Conservation (phyloP, 1,284 basidiomycete species). For the Ganoderma resinaceum region DNA sequence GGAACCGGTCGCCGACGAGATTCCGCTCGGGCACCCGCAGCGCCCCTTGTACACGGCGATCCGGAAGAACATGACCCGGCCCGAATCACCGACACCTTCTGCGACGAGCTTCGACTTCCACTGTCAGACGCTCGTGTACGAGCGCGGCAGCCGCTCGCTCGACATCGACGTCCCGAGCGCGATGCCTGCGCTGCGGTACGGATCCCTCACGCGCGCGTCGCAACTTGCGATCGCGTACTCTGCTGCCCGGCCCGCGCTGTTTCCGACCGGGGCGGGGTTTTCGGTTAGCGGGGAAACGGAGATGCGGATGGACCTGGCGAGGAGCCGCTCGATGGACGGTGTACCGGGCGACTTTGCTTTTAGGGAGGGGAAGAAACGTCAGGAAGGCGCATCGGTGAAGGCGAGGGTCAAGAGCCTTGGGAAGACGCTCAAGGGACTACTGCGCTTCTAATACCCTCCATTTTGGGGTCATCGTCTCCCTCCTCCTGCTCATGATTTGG, state of each 20-base stretch:
- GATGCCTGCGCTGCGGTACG: constrained; percentile 21
- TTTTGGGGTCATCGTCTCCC: too few relatives aligned
- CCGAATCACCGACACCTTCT: constrained; percentile 41
- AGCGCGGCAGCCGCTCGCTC: constrained; percentile 30
- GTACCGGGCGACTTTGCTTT: constrained; percentile 30
- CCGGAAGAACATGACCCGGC: constrained; percentile 59
- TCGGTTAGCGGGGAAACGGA: constrained; percentile 68
- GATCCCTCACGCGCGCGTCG: constrained; percentile 26
- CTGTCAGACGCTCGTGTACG: constrained; percentile 18
- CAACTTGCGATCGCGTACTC: constrained; percentile 6
- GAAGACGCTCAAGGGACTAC: constrained; percentile 50
- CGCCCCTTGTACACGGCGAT: constrained; percentile 72
- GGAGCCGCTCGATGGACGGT: constrained; percentile 41
- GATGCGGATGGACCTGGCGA: constrained; percentile 61
- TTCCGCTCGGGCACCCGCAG: constrained; percentile 35
- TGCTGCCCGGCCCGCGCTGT: constrained; percentile 19
- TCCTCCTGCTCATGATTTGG: too few relatives aligned
- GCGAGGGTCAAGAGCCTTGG: constrained; percentile 50
- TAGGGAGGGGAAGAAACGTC: constrained; percentile 13
- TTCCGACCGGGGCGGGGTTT: constrained; percentile 28
- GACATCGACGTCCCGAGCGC: constrained; percentile 22
- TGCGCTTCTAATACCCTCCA: constrained; percentile 37
- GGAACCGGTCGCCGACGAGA: constrained; percentile 7
- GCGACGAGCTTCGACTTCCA: constrained; percentile 23
- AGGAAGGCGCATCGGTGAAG: constrained; percentile 34